phyloP scores from a whole-genome alignment of 139 green algal genomes.

The Chloropicon primus region DNA sequence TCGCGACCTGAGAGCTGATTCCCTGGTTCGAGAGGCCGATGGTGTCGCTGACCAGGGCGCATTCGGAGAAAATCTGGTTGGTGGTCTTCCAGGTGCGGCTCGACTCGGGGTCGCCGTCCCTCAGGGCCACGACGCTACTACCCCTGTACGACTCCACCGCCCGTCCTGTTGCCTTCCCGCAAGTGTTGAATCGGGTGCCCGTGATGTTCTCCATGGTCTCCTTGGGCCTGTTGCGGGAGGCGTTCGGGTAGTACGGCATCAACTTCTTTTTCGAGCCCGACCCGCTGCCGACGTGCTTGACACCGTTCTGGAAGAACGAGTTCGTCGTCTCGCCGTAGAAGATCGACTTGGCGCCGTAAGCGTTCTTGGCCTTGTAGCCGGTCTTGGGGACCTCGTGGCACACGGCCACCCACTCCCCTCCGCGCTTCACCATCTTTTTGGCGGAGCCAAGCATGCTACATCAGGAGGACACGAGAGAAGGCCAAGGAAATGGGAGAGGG shows the following conservation, averaged over 20 bases:
- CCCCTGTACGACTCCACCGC: constrained; percentile 28
- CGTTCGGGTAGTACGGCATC: constrained; percentile 32
- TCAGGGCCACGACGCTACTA: constrained; percentile 25
- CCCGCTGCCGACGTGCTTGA: constrained; percentile 12
- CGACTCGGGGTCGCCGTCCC: constrained; percentile 25
- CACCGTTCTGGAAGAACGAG: constrained; percentile 16
- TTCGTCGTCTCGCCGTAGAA: constrained; percentile 25
- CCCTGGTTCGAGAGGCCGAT: constrained; percentile 34
- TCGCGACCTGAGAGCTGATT: constrained; percentile 29
- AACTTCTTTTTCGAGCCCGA: constrained; percentile 26
- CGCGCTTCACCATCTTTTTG: background rate
- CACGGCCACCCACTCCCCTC: background rate
- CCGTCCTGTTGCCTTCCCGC: background rate
- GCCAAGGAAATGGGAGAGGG: background rate
- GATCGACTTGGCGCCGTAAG: constrained; percentile 21
- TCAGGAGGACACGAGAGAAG: background rate
- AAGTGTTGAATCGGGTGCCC: constrained; percentile 25
- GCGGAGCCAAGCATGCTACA: background rate
- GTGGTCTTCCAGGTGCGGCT: constrained; percentile 36
- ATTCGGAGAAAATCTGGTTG: constrained; percentile 35
- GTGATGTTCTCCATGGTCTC: constrained; percentile 35
- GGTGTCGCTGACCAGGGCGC: constrained; percentile 21
- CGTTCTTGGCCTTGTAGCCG: constrained; percentile 30
- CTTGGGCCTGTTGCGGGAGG: constrained; percentile 37
- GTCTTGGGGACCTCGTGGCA: constrained; percentile 10